Evolutionary conservation across 2,329 filamentous ascomycete genomes (phyloP), one percentile per base, ranked within the genome.

Genomic region (Clonostachys chloroleuca): DNA sequence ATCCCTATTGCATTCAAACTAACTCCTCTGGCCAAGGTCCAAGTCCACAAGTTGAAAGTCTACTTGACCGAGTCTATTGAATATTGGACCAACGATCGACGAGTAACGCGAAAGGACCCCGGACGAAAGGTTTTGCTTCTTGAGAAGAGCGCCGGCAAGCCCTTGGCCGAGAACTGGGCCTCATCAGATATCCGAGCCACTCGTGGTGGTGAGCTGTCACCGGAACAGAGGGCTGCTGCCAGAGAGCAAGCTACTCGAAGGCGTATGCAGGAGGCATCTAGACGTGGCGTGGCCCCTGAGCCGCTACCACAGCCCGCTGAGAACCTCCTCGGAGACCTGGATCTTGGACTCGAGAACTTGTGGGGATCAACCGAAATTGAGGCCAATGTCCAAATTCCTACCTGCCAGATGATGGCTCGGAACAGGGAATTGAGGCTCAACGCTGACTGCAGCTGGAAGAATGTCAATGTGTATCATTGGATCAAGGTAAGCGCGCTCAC

Each of bases 1-100:
- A 89, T 96, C 14, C 92, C 92, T 1, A 94, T 96, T 49, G 91
- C 91, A 2, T 95, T 96, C 73, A 96, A 95, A 66, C 75, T 96
- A 54, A 96, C 91, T 1, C 92, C 92, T 0, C 70, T 96, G 18
- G 91, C 92, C 50, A 96, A 96, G 70, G 91, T 96, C 7, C 89
- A 95, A 63, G 89, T 92, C 47, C 92, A 96, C 67, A 85, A 92
- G 54, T 85, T 96, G 64, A 95, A 95, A 66, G 90, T 96, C 1
- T 92, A 86, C 53, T 83, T 95, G 12, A 95, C 91, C 1, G 92
- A 96, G 64, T 92, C 89, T 36, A 83, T 92, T 48, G 91, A 96
- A 61, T 95, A 96, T 63, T 95, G 87, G 76, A 95, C 89, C 47
- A 86, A 84, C 55, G 89, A 92, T 66, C 88, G 88, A 59, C 84